Base-by-base conservation (phyloP, 2,329 filamentous ascomycete genomes). In the Colletotrichum sp. region DNA sequence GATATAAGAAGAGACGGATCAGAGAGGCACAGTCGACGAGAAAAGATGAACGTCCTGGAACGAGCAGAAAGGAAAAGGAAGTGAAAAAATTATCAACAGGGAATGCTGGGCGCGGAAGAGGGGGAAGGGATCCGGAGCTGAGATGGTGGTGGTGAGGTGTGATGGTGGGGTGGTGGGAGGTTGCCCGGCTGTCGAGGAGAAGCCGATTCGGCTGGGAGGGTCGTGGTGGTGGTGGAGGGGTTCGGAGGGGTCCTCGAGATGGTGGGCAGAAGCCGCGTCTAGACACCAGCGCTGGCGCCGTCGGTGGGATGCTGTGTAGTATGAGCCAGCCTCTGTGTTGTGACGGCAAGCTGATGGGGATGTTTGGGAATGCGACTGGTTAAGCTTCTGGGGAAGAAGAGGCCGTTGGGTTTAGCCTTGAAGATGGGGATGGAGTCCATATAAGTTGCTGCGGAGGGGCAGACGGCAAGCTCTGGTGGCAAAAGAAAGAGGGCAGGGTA, bases 201-300 rank as follows among this genome's bases (percentile, higher is more conserved):
- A 78, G 78, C 78, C 76, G 78, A 77, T 78, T 78, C 59, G 75
- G 65, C 59, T 72, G 52, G 55, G 72, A 59, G 59, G 72, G 63
- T 64, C 13, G 73, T 69, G 25, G 60, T 76, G 68, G 72, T 77
- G 74, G 66, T 77, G 72, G 74, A 66, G 63, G 71, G 74, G 74
- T 71, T 74, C 67, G 66, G 65, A 70, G 61, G 63, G 71, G 55
- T 36, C 67, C 60, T 48, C 52, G 39, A 72, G 64, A 77, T 68
- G 75, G 73, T 76, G 72, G 68, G 68, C 72, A 68, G 59, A 72
- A 77, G 68, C 74, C 66, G 71, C 63, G 60, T 63, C 66, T 63
- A 66, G 72, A 68, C 39, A 32, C 25, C 25, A 67, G 44, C 27
- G 44, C 63, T 68, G 72, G 64, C 64, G 75, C 27, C n/a, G 66